Percentiles rank a stretch among this genome's conserved stretches.
phyloP scores from a whole-genome alignment of 2,329 filamentous ascomycete genomes.

The Trichophyton simii region DNA sequence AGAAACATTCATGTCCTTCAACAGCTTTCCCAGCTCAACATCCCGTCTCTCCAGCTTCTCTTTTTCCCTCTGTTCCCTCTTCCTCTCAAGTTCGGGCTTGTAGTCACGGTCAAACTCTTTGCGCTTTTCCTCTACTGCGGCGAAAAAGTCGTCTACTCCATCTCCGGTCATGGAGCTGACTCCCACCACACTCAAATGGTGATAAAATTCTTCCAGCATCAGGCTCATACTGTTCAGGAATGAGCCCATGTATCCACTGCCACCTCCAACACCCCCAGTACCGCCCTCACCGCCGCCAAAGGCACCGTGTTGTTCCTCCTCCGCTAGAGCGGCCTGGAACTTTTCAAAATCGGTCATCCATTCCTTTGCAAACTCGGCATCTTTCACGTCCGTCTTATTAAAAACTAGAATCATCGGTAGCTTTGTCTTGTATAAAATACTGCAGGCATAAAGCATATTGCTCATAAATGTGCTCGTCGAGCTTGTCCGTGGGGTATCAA shows the following conservation, averaged over 20 bases:
- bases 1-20: slow-evolving; percentile 74
- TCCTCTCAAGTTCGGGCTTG: slow-evolving; percentile 74
- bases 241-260: slow-evolving; percentile 92
- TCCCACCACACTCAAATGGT: slow-evolving; percentile 80
- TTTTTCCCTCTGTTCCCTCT: slow-evolving; percentile 61
- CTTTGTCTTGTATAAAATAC: slow-evolving; percentile 96
- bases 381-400: slow-evolving; percentile 96
- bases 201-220: slow-evolving; percentile 95
- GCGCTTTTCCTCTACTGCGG: slow-evolving; percentile 73
- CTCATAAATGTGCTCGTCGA: slow-evolving; percentile 98
- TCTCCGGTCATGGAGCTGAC: slow-evolving; percentile 88
- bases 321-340: slow-evolving; percentile 73
- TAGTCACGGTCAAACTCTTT: slow-evolving; percentile 85
- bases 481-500: slow-evolving; percentile 86
- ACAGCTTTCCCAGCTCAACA: slow-evolving; percentile 78
- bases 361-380: slow-evolving; percentile 81
- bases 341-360: slow-evolving; percentile 99
- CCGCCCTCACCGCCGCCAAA: slow-evolving; percentile 63
- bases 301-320: slow-evolving; percentile 65
- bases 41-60: slow-evolving; percentile 60
- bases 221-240: slow-evolving; percentile 95
- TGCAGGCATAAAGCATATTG: slow-evolving; percentile 99
- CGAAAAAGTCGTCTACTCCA: slow-evolving; percentile 87
- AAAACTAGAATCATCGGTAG: slow-evolving; percentile 97
- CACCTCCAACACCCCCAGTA: slow-evolving; percentile 49